Percentiles rank a stretch among this genome's conserved stretches.
phyloP scores from a whole-genome alignment of 768 basidiomycete species.

The Lactarius sanguifluus region DNA sequence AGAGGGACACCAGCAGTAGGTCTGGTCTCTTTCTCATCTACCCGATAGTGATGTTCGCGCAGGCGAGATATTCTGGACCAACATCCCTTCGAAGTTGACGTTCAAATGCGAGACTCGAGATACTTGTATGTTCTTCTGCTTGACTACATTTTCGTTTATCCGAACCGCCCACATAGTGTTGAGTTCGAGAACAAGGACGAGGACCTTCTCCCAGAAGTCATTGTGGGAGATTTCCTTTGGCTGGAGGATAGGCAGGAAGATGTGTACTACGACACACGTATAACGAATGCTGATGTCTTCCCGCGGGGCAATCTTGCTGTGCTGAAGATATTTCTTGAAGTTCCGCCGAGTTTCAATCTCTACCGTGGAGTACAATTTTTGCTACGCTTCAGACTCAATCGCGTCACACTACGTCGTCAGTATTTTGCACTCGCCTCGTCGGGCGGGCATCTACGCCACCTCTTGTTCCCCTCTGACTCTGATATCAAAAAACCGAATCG shows the following conservation, averaged over 20 bases:
- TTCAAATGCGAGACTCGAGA: not conserved
- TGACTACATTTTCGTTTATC: not conserved
- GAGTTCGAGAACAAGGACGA: constrained; percentile 22
- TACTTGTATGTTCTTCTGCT: not conserved
- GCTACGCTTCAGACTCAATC: constrained; percentile 55
- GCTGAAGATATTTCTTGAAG: constrained; percentile 51
- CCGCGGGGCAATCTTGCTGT: constrained; percentile 31
- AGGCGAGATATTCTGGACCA: constrained; percentile 13
- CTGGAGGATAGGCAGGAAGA: constrained; percentile 22
- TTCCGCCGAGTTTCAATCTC: constrained; percentile 44
- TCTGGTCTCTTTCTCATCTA: constrained; percentile 30
- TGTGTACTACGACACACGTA: constrained; percentile 22
- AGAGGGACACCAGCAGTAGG: constrained; percentile 49
- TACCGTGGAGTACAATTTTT: constrained; percentile 43
- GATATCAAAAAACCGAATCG: constrained; percentile 33
- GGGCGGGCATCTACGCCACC: constrained; percentile 42
- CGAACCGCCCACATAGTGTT: not conserved
- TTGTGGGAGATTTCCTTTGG: constrained; percentile 16
- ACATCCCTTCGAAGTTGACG: constrained; percentile 1
- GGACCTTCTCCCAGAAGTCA: constrained; percentile 20
- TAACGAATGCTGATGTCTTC: not conserved
- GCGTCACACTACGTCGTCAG: constrained; percentile 55
- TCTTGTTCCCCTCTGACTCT: constrained; percentile 48
- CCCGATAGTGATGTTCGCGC: constrained; percentile 36
- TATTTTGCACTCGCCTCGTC: constrained; percentile 55